Evolutionary conservation across 2,329 filamentous ascomycete species (phyloP).

Genomic region (Pezicula carpinea): DNA sequence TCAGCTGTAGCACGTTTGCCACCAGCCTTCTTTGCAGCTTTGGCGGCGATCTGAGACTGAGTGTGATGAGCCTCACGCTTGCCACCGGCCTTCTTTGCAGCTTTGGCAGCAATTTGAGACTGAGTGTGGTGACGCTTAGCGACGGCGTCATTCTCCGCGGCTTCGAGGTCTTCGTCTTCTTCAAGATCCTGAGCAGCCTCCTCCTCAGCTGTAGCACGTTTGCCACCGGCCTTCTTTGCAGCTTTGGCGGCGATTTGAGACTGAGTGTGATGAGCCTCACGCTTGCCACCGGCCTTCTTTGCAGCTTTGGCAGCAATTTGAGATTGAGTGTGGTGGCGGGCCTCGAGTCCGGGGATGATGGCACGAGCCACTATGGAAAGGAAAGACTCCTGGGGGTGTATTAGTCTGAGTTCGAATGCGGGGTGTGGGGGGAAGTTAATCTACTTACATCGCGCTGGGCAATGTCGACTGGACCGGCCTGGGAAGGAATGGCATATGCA

Average conservation of each 20-base stretch:
- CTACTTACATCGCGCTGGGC: slow-evolving; percentile 13
- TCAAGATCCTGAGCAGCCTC: too few relatives aligned
- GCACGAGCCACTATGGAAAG: neutral
- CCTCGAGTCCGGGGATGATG: slow-evolving; percentile 5
- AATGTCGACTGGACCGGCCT: slow-evolving; percentile 9
- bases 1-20: neutral
- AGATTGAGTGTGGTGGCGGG: slow-evolving; percentile 10
- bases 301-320: slow-evolving; percentile 9
- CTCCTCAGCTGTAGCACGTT: slow-evolving; percentile 1
- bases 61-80: slow-evolving; percentile 9
- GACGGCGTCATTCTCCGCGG: slow-evolving; percentile 4
- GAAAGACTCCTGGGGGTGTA: neutral
- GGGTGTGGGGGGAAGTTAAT: neutral
- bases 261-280: slow-evolving; percentile 8
- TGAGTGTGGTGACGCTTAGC: slow-evolving; percentile 12
- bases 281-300: slow-evolving; percentile 3
- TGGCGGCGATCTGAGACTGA: slow-evolving; percentile 1
- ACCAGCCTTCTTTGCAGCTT: neutral
- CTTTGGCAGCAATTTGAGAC: slow-evolving; percentile 7
- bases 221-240: slow-evolving; percentile 3
- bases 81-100: slow-evolving; percentile 9
- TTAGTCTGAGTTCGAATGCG: neutral
- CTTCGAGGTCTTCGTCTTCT: too few relatives aligned
- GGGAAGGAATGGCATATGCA: slow-evolving; percentile 13
- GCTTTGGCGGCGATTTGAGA: slow-evolving; percentile 9